A percentile compares a stretch with the other conserved stretches of the same genome.
Conservation (phyloP, 106 monocot genomes). For the Acorus calamus region DNA sequence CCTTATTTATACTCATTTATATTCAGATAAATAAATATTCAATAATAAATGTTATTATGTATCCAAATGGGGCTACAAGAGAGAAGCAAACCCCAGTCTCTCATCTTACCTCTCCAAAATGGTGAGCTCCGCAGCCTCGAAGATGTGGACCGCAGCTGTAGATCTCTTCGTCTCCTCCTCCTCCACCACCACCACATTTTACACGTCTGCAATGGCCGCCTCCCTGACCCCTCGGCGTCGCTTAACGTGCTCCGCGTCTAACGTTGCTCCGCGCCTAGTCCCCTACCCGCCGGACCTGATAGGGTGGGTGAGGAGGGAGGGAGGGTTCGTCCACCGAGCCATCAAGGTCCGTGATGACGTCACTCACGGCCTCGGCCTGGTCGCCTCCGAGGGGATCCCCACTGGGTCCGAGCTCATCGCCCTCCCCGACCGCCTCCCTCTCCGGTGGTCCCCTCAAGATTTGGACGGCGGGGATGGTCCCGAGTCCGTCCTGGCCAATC, state of each 20-base stretch:
- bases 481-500: constrained; percentile 28
- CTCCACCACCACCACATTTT: too few species aligned
- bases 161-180: constrained; percentile 15
- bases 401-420: constrained; percentile 60
- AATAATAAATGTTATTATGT: too few species aligned
- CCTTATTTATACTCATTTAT: too few species aligned
- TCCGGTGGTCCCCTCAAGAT: constrained; percentile 25
- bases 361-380: constrained; percentile 42
- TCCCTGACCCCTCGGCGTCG: constrained; percentile 33
- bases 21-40: too few species aligned
- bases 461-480: constrained; percentile 7
- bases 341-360: constrained; percentile 32
- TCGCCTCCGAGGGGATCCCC: constrained; percentile 31
- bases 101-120: too few species aligned
- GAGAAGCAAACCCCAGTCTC: too few species aligned
- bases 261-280: constrained; percentile 29
- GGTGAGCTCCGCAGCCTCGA: constrained; percentile 28
- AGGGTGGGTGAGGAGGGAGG: constrained; percentile 65
- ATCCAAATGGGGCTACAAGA: too few species aligned
- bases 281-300: constrained; percentile 69
- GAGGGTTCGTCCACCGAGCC: constrained; percentile 84
- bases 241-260: constrained; percentile 28
- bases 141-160: constrained; percentile 19
- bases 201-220: too few species aligned
- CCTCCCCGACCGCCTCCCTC: constrained; percentile 60